phyloP scores from a whole-genome alignment of 78 protist species.

The Dictyostelium capitatum region DNA sequence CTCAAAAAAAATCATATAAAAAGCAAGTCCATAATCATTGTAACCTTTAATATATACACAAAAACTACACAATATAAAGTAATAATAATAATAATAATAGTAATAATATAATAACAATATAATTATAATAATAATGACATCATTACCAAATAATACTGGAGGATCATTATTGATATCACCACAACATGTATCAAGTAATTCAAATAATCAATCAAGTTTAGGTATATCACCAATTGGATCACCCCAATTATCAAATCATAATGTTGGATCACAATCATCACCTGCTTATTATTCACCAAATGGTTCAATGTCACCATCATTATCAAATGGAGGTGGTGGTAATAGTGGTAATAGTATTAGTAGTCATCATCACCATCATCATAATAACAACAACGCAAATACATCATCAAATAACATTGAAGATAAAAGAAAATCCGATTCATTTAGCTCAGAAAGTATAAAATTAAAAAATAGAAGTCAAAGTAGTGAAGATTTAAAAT shows the following conservation, averaged over 20 bases:
- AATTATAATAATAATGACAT: background rate
- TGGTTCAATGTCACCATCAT: background rate
- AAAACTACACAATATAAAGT: no score
- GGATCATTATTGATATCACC: slow-evolving; percentile 23
- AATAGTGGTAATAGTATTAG: no score
- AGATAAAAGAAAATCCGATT: background rate
- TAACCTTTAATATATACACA: background rate
- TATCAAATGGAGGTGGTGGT: no score
- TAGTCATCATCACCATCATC: background rate
- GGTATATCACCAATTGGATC: background rate
- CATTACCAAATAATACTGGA: background rate
- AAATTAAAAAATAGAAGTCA: slow-evolving; percentile 25
- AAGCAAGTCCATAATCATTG: no score
- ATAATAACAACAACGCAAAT: background rate
- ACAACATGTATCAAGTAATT: background rate
- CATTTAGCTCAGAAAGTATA: background rate
- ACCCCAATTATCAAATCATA: background rate
- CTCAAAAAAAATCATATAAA: no score
- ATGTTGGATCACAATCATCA: background rate
- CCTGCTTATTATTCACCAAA: background rate
- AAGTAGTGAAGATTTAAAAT: slow-evolving; percentile 27
- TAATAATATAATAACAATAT: no score
- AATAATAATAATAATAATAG: background rate
- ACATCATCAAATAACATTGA: background rate
- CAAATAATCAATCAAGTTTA: background rate